A percentile compares a stretch with the other conserved stretches of the same genome.
Conservation (phyloP, 2,329 filamentous ascomycete genomes). For the Exophiala spinifera region DNA sequence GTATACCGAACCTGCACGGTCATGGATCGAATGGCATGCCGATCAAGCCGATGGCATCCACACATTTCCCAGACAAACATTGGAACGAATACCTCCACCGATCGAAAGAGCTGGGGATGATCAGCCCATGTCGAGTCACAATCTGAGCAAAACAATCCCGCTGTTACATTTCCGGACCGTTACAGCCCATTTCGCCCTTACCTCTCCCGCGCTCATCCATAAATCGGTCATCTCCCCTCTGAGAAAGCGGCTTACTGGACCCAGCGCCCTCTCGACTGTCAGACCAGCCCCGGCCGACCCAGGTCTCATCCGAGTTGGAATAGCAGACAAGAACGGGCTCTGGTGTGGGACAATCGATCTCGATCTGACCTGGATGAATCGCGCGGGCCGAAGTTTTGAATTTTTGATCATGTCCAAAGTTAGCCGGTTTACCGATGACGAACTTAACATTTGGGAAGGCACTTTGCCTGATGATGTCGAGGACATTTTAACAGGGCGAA, state of each 20-base stretch:
- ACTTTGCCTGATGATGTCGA: slow-evolving; percentile 26
- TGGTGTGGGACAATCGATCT: slow-evolving; percentile 31
- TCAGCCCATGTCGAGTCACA: slow-evolving; percentile 16
- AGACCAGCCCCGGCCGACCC: slow-evolving; percentile 28
- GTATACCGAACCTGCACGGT: slow-evolving; percentile 24
- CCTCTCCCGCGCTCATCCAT: slow-evolving; percentile 22
- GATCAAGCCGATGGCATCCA: slow-evolving; percentile 17
- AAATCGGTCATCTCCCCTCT: slow-evolving; percentile 29
- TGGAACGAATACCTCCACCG: slow-evolving; percentile 23
- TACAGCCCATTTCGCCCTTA: slow-evolving; percentile 23
- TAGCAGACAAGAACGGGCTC: slow-evolving; percentile 24
- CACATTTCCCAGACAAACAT: slow-evolving; percentile 22
- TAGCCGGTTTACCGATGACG: slow-evolving; percentile 26
- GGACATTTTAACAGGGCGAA: slow-evolving; percentile 16
- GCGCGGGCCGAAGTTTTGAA: slow-evolving; percentile 20
- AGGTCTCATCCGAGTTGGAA: slow-evolving; percentile 27
- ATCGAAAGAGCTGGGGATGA: slow-evolving; percentile 16
- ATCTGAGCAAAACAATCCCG: slow-evolving; percentile 17
- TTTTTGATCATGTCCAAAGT: slow-evolving; percentile 29
- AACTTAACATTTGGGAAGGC: slow-evolving; percentile 26
- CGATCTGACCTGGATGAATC: slow-evolving; percentile 20
- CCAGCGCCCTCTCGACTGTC: slow-evolving; percentile 28
- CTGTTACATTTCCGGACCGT: slow-evolving; percentile 28
- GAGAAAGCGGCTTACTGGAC: slow-evolving; percentile 29
- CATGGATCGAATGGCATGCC: slow-evolving; percentile 30